Percentiles rank a stretch among this genome's conserved stretches.
Conservation (phyloP, 2,329 filamentous ascomycete genomes). For the Clonostachys chloroleuca region DNA sequence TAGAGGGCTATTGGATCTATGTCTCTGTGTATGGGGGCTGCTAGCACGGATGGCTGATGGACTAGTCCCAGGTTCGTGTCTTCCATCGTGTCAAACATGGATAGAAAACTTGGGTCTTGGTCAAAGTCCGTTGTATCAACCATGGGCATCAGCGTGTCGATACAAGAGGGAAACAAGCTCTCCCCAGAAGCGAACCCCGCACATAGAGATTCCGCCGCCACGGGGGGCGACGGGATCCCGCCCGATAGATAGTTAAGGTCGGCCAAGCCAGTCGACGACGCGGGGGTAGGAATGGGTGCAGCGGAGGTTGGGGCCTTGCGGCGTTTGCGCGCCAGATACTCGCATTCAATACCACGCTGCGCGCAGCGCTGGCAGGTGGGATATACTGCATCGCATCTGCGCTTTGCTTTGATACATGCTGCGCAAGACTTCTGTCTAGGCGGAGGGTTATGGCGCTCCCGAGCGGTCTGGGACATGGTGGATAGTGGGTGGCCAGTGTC, state of each 20-base stretch:
- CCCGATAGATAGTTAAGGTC: neutral
- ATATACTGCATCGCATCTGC: constrained; percentile 46
- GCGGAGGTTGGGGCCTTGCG: neutral
- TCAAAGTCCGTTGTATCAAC: neutral
- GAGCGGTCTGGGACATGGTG: constrained; percentile 19
- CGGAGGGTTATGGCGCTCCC: constrained; percentile 37
- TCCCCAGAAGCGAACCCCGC: neutral
- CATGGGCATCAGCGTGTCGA: neutral
- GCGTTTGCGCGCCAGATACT: constrained; percentile 26
- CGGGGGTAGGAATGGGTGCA: neutral
- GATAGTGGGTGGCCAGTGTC: neutral
- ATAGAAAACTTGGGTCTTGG: neutral
- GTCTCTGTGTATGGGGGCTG: constrained; percentile 12
- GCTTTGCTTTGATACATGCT: constrained; percentile 51
- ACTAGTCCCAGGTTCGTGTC: constrained; percentile 8
- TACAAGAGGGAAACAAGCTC: neutral
- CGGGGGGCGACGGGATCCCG: no score
- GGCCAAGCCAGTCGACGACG: neutral
- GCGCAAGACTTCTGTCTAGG: constrained; percentile 51
- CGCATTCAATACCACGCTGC: constrained; percentile 39
- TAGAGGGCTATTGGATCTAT: constrained; percentile 12
- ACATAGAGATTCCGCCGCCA: no score
- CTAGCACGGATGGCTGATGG: constrained; percentile 11
- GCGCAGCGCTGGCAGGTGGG: constrained; percentile 49
- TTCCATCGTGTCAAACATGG: neutral